phyloP scores from a whole-genome alignment of 768 basidiomycete genomes.

The Myochromella boudieri region DNA sequence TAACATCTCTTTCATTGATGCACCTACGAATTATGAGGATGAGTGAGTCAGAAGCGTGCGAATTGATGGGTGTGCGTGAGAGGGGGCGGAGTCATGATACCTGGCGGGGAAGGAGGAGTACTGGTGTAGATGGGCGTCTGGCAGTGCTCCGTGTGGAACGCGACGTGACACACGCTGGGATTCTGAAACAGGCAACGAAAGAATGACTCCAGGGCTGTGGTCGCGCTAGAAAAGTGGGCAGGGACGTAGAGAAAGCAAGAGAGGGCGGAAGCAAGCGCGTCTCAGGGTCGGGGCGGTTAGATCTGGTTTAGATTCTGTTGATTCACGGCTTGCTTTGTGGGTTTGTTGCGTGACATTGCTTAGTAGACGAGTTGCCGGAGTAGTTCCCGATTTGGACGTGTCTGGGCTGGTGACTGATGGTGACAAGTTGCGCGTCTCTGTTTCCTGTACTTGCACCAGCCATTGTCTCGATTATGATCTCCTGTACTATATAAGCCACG shows the following conservation, averaged over 20 bases:
- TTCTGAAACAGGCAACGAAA: neutral
- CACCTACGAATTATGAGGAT: no score
- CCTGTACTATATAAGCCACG: constrained; percentile 9
- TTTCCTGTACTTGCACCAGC: neutral
- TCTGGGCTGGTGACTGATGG: neutral
- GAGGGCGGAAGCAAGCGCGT: no score
- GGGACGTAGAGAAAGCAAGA: no score
- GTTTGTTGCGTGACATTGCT: no score
- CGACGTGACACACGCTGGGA: constrained; percentile 1
- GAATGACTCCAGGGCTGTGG: constrained; percentile 5
- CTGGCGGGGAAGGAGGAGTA: constrained; percentile 4
- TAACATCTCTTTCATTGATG: no score
- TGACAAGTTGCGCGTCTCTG: constrained; percentile 1
- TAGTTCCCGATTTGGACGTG: neutral
- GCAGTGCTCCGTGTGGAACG: neutral
- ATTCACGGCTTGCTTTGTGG: no score
- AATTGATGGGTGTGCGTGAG: no score
- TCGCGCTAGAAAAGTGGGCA: no score
- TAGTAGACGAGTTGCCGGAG: neutral
- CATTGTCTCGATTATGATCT: constrained; percentile 16
- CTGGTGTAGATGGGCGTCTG: neutral
- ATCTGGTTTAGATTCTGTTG: no score
- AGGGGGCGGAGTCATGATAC: constrained; percentile 5
- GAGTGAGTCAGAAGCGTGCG: no score
- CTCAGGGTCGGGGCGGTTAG: no score